phyloP scores from a whole-genome alignment of 441 rosid species.

The Brassica balearica region DNA sequence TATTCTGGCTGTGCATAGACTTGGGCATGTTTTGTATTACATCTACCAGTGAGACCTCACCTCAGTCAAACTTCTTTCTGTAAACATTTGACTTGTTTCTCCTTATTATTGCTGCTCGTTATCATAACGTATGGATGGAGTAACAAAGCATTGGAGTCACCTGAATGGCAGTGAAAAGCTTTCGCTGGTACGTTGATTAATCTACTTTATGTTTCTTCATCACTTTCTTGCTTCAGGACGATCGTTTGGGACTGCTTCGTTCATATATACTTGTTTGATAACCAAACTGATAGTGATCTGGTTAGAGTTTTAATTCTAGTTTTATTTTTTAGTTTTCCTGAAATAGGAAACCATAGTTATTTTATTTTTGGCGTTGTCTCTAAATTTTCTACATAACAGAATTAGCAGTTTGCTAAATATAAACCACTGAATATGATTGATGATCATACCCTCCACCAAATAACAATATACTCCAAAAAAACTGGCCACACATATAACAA shows the following conservation, averaged over 20 bases:
- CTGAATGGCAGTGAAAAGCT: slow-evolving; percentile 65
- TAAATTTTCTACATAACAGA: slow-evolving; percentile 37
- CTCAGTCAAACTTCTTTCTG: not conserved
- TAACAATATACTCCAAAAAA: slow-evolving; percentile 41
- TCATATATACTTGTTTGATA: slow-evolving; percentile 23
- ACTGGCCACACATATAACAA: slow-evolving; percentile 46
- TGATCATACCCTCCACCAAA: slow-evolving; percentile 38
- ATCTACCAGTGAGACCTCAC: not conserved
- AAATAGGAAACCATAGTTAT: slow-evolving; percentile 40
- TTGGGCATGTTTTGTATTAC: not conserved
- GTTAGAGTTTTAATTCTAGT: slow-evolving; percentile 13
- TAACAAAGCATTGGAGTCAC: slow-evolving; percentile 58
- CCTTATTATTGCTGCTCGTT: not conserved
- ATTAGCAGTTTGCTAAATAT: slow-evolving; percentile 39
- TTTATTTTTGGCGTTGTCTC: slow-evolving; percentile 39
- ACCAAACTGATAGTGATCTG: slow-evolving; percentile 20
- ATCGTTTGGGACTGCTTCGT: slow-evolving; percentile 9
- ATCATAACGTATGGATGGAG: not conserved
- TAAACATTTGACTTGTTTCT: not conserved
- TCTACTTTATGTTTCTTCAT: not conserved
- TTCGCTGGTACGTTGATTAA: slow-evolving; percentile 27
- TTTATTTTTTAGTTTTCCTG: not conserved
- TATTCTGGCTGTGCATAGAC: not conserved
- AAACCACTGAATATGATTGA: slow-evolving; percentile 35
- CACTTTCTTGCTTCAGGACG: slow-evolving; percentile 10